Evolutionary conservation across 1,139 yeast genomes (phyloP), one percentile per base, ranked within the genome.

Genomic region (Saccharomyces hybrid): DNA sequence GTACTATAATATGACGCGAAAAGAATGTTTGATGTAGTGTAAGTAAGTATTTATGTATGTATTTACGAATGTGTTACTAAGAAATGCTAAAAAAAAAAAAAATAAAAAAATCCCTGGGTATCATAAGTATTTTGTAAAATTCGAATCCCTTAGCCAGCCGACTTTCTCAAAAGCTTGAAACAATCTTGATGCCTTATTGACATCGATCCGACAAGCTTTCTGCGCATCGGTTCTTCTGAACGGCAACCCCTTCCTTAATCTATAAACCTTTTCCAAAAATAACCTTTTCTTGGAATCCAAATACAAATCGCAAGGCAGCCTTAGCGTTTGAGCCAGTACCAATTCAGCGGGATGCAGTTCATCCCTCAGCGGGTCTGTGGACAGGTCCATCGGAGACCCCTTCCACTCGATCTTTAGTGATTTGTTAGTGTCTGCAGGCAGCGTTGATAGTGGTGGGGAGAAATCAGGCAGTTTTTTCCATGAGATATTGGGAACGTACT

Each of bases 341-440:
- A 86, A 78, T 72, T 93, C 99, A 2, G 97, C 96, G 0, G 97
- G 97, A 70, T 91, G 97, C 61, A 93, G 76, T 63, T 84, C 79
- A 51, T 75, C 74, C 53, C 79, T 71, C 61, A 88, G 78, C 27
- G 96, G 95, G 71, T 93, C 98, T 46, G 72, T 67, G 13, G 86
- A 77, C 57, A 93, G 78, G 70, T 88, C 95, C 97, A 93, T 89
- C 47, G 97, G 96, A 64, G 90, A 95, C 9, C 98, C 98, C 74
- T 91, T 91, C 99, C 99, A 93, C 68, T 91, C 98, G 50, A 95
- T 88, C 67, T 86, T 86, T 63, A 93, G 77, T 62, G 90, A 82
- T 71, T 86, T 84, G 50, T 73, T 61, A 65, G 83, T 83, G 64
- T 82, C 83, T 25, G 79, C 74, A 32, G 95, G 90, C 57, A 93